Percentiles rank a stretch among this genome's conserved stretches.
Evolutionary conservation across 139 green algal species (phyloP).

Genomic region (Volvox reticuliferus): DNA sequence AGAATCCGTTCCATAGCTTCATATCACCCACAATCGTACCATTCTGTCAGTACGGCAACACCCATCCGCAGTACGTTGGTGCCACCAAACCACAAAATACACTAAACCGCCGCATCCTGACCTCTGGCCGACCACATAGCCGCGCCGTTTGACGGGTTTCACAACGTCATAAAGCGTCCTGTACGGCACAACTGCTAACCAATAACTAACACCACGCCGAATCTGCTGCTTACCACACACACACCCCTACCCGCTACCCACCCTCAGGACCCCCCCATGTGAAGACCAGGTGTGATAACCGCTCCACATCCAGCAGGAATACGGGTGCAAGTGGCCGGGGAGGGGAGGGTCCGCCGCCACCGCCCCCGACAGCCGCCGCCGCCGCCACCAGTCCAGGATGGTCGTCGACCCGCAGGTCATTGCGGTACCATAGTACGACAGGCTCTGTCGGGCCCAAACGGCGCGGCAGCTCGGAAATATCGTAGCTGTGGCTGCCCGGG

Average conservation of each 20-base stretch:
- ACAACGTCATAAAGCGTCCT: background rate
- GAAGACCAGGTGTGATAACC: slow-evolving; percentile 49
- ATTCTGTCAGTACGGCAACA: too few species aligned
- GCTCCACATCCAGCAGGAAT: slow-evolving; percentile 69
- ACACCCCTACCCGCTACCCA: background rate
- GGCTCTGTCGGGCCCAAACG: background rate
- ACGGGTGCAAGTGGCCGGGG: slow-evolving; percentile 62
- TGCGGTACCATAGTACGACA: slow-evolving; percentile 83
- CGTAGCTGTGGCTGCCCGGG: background rate
- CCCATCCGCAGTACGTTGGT: too few species aligned
- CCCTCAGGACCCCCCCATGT: slow-evolving; percentile 60
- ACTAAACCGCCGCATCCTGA: too few species aligned
- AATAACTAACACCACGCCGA: too few species aligned
- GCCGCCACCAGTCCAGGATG: slow-evolving; percentile 77
- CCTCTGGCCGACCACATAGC: too few species aligned
- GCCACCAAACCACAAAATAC: too few species aligned
- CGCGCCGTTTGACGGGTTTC: too few species aligned
- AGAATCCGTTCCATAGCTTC: too few species aligned
- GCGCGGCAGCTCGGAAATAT: slow-evolving; percentile 7
- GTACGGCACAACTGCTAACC: background rate
- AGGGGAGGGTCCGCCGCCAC: background rate
- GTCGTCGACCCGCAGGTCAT: slow-evolving; percentile 86
- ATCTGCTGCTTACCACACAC: too few species aligned
- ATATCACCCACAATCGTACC: too few species aligned
- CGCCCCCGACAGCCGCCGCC: background rate